Percentiles rank a stretch among this genome's conserved stretches.
These are phyloP conservation scores for Blastobotrys terrestris DNA, from an alignment of 805 yeast genomes.

Conservation along the genomic window DNA sequence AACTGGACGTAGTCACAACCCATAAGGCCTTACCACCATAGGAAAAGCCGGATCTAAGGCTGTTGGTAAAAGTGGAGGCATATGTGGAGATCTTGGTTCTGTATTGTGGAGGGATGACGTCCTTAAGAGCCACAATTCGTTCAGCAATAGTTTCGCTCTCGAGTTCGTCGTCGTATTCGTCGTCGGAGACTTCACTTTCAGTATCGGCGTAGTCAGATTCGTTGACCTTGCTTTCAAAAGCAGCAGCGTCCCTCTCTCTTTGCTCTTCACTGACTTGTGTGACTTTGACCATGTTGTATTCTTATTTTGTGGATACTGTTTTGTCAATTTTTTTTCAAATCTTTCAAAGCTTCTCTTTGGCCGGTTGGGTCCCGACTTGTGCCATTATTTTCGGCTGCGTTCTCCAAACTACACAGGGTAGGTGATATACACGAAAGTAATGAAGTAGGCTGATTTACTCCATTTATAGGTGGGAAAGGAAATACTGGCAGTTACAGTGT, in stretches of 20 bases:
- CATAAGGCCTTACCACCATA: conserved; percentile 76
- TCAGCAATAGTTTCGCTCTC: conserved; percentile 80
- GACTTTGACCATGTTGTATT: conserved; percentile 58
- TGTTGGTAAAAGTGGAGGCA: conserved; percentile 29
- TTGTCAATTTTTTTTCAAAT: conserved; percentile 1
- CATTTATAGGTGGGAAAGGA: too few relatives aligned
- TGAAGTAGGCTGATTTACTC: too few relatives aligned
- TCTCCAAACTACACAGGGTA: too few relatives aligned
- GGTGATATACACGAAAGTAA: too few relatives aligned
- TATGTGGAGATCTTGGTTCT: conserved; percentile 45
- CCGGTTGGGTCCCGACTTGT: background rate
- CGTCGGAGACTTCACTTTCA: conserved; percentile 46
- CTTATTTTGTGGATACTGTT: background rate
- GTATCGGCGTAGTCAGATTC: conserved; percentile 43
- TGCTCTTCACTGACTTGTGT: conserved; percentile 52
- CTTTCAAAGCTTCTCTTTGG: background rate
- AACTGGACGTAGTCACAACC: conserved; percentile 75
- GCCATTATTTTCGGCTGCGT: too few relatives aligned
- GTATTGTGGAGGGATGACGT: conserved; percentile 83
- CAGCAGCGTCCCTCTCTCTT: conserved; percentile 32
- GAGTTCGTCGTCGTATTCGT: conserved; percentile 51
- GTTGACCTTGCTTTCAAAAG: conserved; percentile 30
- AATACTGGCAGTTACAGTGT: too few relatives aligned
- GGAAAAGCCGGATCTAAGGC: conserved; percentile 42
- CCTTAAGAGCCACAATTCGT: conserved; percentile 86